phyloP scores from a whole-genome alignment of 345 rosid genomes.

The Alliaria petiolata region DNA sequence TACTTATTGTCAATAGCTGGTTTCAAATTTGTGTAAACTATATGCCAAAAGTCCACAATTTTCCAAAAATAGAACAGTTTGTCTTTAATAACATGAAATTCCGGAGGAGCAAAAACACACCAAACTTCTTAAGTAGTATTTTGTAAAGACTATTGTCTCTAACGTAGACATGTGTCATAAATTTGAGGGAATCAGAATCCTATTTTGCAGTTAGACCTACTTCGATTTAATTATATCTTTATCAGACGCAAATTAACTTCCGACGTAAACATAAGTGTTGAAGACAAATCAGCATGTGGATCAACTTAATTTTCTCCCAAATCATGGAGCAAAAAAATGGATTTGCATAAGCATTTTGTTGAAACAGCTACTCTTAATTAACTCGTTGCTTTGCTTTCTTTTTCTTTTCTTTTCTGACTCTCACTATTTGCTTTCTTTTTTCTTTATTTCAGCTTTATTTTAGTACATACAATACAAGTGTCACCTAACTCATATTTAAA shows the following conservation, averaged over 20 bases:
- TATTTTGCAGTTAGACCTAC: conserved; percentile 15
- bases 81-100: neutral
- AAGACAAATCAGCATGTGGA: conserved; percentile 29
- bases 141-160: neutral
- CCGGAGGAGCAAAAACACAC: conserved; percentile 7
- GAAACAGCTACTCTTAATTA: neutral
- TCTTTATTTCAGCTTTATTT: neutral
- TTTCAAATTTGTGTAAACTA: neutral
- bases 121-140: neutral
- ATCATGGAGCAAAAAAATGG: conserved; percentile 17
- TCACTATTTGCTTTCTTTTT: neutral
- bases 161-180: conserved; percentile 3
- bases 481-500: conserved; percentile 22
- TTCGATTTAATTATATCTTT: neutral
- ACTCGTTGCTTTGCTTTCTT: neutral
- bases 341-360: conserved; percentile 1
- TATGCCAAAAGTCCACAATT: neutral
- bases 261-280: neutral
- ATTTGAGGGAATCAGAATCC: neutral
- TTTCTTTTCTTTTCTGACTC: neutral
- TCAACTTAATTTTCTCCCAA: neutral
- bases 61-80: conserved; percentile 1
- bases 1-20: too few species aligned
- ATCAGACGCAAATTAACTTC: neutral
- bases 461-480: conserved; percentile 13